A percentile compares a stretch with the other conserved stretches of the same genome.
phyloP scores from a whole-genome alignment of 768 basidiomycete species.

The Zangia roseola region DNA sequence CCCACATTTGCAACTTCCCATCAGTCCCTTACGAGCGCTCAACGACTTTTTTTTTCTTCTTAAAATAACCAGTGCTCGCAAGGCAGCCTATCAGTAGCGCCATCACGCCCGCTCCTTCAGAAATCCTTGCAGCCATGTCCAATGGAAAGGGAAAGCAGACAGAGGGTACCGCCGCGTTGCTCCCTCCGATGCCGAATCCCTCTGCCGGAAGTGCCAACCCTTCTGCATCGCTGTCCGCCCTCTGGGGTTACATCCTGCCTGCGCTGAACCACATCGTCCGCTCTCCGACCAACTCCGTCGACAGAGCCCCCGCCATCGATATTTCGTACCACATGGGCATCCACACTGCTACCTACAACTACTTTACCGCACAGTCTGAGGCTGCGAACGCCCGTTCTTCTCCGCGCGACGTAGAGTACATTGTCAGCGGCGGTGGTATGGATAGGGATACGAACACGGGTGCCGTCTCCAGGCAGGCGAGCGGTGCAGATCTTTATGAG shows the following conservation, averaged over 20 bases:
- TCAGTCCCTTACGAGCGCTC: slow-evolving; percentile 8
- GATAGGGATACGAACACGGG: slow-evolving; percentile 23
- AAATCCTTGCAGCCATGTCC: slow-evolving; percentile 22
- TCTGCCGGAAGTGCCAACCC: slow-evolving; percentile 71
- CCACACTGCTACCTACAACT: slow-evolving; percentile 82
- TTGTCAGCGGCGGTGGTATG: slow-evolving; percentile 8
- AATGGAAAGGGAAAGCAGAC: slow-evolving; percentile 32
- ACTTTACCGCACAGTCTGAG: slow-evolving; percentile 65
- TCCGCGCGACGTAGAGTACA: neutral
- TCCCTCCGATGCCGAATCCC: slow-evolving; percentile 46
- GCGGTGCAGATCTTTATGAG: slow-evolving; percentile 69
- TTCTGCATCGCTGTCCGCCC: slow-evolving; percentile 63
- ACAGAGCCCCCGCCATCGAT: slow-evolving; percentile 70
- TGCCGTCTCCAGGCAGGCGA: slow-evolving; percentile 28
- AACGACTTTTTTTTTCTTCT: neutral
- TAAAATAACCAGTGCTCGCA: neutral
- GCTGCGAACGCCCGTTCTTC: slow-evolving; percentile 30
- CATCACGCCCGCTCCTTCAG: no score
- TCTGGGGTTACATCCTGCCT: slow-evolving; percentile 76
- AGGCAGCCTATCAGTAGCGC: neutral
- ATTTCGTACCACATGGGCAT: slow-evolving; percentile 73
- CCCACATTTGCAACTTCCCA: neutral
- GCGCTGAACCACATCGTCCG: slow-evolving; percentile 77
- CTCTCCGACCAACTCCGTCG: slow-evolving; percentile 55
- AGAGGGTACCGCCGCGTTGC: slow-evolving; percentile 18